Evolutionary conservation across 148 eudicot species (phyloP).

Genomic region (Simmondsia chinensis): DNA sequence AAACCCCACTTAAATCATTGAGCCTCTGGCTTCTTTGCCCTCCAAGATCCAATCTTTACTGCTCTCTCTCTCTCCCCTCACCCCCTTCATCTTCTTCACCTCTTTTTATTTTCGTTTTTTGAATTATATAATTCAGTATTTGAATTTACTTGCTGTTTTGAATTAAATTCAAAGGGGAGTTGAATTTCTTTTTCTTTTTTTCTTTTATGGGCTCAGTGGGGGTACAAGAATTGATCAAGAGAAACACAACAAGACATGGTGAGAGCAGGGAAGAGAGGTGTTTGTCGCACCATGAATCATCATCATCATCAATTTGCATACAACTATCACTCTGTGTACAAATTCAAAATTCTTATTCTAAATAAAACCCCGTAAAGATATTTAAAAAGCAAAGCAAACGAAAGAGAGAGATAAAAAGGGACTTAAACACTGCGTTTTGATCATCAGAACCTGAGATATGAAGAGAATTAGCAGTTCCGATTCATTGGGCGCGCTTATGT

Average conservation of each 20-base stretch:
- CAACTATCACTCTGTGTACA: slow-evolving; percentile 6
- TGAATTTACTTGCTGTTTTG: no score
- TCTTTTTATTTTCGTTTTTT: no score
- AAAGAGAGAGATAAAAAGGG: no score
- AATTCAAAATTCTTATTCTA: slow-evolving; percentile 1
- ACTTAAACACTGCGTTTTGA: background rate
- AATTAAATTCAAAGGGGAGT: no score
- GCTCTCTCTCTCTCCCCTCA: background rate
- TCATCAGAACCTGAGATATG: slow-evolving; percentile 34
- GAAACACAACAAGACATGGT: slow-evolving; percentile 12
- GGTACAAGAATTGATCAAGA: slow-evolving; percentile 15
- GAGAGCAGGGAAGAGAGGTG: background rate
- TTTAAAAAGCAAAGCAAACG: no score
- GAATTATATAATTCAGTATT: no score
- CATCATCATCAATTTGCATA: slow-evolving; percentile 1
- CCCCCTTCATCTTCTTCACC: slow-evolving; percentile 1
- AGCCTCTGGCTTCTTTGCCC: no score
- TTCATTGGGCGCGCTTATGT: slow-evolving; percentile 62
- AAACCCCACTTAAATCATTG: no score
- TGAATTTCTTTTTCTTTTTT: slow-evolving; percentile 1
- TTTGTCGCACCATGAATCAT: slow-evolving; percentile 7
- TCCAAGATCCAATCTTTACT: no score
- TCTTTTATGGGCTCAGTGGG: slow-evolving; percentile 34
- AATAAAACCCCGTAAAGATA: no score
- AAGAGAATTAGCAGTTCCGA: slow-evolving; percentile 77